These are phyloP conservation scores for Suhomyces taliae DNA, from an alignment of 1,139 yeast species.

Conservation along the genomic window DNA sequence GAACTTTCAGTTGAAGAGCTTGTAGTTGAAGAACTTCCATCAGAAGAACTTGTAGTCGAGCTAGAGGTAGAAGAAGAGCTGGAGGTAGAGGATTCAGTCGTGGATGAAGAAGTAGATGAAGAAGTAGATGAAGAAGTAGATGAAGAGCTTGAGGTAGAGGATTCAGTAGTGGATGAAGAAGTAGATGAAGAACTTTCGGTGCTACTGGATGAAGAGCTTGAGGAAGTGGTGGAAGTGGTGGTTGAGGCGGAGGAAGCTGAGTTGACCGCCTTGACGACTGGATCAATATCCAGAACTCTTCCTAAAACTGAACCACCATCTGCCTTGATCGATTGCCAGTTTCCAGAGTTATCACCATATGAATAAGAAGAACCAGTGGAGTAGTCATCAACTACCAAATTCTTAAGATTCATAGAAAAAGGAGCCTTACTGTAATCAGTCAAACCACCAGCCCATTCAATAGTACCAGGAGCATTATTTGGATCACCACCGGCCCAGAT, in stretches of 20 bases:
- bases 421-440: slow-evolving; percentile 39
- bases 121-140: background rate
- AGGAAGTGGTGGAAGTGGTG: slow-evolving; percentile 4
- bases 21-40: background rate
- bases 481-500: slow-evolving; percentile 46
- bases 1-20: slow-evolving; percentile 1
- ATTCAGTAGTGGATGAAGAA: background rate
- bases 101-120: no score
- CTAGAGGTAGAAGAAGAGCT: slow-evolving; percentile 6
- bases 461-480: slow-evolving; percentile 47
- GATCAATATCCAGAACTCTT: slow-evolving; percentile 46
- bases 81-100: slow-evolving; percentile 1
- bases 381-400: slow-evolving; percentile 34
- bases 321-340: slow-evolving; percentile 67
- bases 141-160: slow-evolving; percentile 3
- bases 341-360: slow-evolving; percentile 60
- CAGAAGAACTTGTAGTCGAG: slow-evolving; percentile 6
- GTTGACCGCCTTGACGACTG: background rate
- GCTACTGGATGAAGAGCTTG: slow-evolving; percentile 1
- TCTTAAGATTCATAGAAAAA: slow-evolving; percentile 33
- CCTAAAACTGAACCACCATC: slow-evolving; percentile 65
- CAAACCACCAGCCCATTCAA: slow-evolving; percentile 36
- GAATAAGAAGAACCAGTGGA: slow-evolving; percentile 37
- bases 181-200: no score
- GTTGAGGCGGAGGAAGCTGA: no score